Base-by-base conservation (phyloP, 2,329 filamentous ascomycete genomes). In the Paracorniculantispora psalliotae region DNA sequence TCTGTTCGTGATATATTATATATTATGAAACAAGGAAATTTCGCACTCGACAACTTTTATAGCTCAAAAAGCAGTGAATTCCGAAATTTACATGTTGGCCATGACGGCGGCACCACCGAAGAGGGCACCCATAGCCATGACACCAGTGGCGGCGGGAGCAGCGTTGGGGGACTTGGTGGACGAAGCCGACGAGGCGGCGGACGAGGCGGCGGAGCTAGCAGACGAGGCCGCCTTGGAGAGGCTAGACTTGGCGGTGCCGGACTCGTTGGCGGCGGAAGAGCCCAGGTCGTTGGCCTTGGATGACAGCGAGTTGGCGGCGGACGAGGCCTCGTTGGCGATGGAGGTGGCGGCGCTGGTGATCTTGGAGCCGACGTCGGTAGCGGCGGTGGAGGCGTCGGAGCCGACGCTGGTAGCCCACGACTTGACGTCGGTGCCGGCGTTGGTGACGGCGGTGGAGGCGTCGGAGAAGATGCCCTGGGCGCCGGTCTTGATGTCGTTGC, bases 31-130 rank as follows among this genome's bases (percentile, higher is more conserved):
- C 35, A 46, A 37, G 41, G n/a, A 23, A 25, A 33, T 25, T 26
- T 10, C 12, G 6, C 26, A 25, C 28, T 47, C 13, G 5, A 23
- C n/a, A n/a, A 2, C 6, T 44, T 23, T 2, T 12, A 13, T n/a
- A n/a, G n/a, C n/a, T n/a, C n/a, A 8, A 37, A 13, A n/a, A n/a
- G 33, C n/a, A 10, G 23, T 21, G 9, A 15, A 21, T 4, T 2
- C 23, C 17, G 37, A 39, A 43, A 35, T 39, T 72, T 77, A 80
- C 65, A 80, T 59, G 71, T 79, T 79, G 65, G 68, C 72, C 50
- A 79, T 63, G 53, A 78, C 59, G 53, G 76, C 79, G 3, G 75
- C 77, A 64, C 77, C 79, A 25, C 77, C 79, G 51, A 80, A 68
- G 60, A 81, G 69, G 25, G 77, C 78, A 33, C 77, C 77, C 49